These are phyloP conservation scores for Biscogniauxia mediterranea DNA, from an alignment of 2,329 filamentous ascomycete species.

Conservation along the genomic window DNA sequence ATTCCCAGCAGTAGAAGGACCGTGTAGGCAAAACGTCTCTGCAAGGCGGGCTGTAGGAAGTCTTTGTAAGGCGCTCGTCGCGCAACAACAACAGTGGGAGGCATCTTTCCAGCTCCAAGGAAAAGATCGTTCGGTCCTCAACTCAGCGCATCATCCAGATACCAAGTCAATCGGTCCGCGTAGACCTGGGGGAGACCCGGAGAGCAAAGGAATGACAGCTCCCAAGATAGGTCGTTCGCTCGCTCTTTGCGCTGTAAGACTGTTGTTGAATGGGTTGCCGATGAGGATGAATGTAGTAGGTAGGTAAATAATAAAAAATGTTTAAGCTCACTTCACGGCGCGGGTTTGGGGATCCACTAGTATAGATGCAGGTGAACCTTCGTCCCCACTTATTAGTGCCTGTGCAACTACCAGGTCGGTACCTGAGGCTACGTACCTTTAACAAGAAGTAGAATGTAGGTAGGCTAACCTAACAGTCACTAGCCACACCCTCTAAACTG, in stretches of 20 bases:
- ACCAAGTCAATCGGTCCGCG: neutral
- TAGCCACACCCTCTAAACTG: neutral
- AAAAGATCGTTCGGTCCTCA: conserved; percentile 3
- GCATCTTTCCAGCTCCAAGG: conserved; percentile 44
- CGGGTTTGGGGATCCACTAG: conserved; percentile 8
- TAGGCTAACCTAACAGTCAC: neutral
- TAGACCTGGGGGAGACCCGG: neutral
- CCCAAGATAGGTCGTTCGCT: conserved; percentile 3
- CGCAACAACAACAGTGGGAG: conserved; percentile 48
- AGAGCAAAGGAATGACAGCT: conserved; percentile 13
- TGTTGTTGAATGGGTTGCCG: conserved; percentile 8
- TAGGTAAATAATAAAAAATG: conserved; percentile 27
- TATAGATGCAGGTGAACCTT: conserved; percentile 3
- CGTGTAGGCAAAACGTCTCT: conserved; percentile 80
- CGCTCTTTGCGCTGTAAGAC: conserved; percentile 14
- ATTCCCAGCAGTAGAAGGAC: conserved; percentile 66
- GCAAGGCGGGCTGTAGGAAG: conserved; percentile 84
- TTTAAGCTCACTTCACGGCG: conserved; percentile 3
- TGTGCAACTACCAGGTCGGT: too few relatives aligned
- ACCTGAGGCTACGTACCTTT: too few relatives aligned
- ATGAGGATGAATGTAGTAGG: conserved; percentile 11
- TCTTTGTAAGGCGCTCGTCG: conserved; percentile 73
- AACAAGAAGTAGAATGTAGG: too few relatives aligned
- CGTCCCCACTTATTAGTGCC: too few relatives aligned
- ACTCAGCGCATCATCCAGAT: conserved; percentile 16